Conservation (phyloP, 768 basidiomycete genomes). For the Leucosporidium creatinivorum region DNA sequence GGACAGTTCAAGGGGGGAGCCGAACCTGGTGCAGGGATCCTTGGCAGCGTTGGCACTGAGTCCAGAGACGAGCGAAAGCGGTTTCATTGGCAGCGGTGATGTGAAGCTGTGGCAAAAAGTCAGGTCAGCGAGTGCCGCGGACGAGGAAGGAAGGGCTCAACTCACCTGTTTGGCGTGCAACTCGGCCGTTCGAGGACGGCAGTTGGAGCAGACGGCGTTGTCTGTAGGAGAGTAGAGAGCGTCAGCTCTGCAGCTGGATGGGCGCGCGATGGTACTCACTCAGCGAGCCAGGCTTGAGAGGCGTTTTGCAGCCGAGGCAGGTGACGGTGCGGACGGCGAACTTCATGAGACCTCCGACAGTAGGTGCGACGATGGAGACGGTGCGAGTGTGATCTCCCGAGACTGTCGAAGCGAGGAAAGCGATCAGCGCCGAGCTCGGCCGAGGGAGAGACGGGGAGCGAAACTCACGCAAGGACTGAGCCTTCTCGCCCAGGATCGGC, state of each 20-base stretch:
- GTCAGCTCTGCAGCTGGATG: too few relatives aligned
- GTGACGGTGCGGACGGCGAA: constrained; percentile 94
- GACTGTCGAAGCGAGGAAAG: constrained; percentile 49
- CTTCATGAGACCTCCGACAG: constrained; percentile 94
- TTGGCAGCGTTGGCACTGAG: constrained; percentile 97
- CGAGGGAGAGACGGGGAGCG: not conserved
- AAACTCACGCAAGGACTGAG: constrained; percentile 53
- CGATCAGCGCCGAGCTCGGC: not conserved
- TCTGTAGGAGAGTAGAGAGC: constrained; percentile 46
- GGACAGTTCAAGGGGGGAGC: not conserved
- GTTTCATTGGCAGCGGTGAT: constrained; percentile 73
- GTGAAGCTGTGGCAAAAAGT: constrained; percentile 41
- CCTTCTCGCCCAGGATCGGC: constrained; percentile 89
- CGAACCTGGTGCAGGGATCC: constrained; percentile 80
- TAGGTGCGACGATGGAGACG: constrained; percentile 93
- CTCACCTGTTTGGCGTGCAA: constrained; percentile 83
- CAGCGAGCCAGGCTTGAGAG: constrained; percentile 46
- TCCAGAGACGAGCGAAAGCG: constrained; percentile 91
- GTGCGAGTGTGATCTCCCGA: constrained; percentile 93
- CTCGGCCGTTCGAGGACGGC: constrained; percentile 73
- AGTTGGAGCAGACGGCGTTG: constrained; percentile 91
- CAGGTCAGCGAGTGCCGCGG: not conserved
- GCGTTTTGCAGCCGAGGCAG: constrained; percentile 91
- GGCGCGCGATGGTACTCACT: too few relatives aligned
- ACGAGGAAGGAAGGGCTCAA: not conserved